Base-by-base conservation (phyloP, 1,284 basidiomycete genomes). In the Porodaedalea pini region DNA sequence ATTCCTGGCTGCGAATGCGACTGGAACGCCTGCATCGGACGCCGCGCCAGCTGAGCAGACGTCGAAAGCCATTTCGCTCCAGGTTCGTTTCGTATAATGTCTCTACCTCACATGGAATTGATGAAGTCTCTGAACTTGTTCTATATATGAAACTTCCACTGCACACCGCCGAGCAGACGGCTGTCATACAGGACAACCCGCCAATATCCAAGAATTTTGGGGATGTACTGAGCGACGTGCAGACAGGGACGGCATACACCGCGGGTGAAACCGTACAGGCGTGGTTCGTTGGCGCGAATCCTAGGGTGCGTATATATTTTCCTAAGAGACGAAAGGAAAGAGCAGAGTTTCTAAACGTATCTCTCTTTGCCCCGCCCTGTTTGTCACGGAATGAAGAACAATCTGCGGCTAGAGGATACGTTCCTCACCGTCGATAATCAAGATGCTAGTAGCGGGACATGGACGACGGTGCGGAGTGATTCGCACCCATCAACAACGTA, bases 401-500 rank as follows among this genome's bases (percentile, higher is more conserved):
- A 92, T 66, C 77, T 91, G 27, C 80, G 83, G 15, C 75, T 92
- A 8, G 89, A 91, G 66, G 76, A 75, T 29, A 90, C 88, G 0
- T 92, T 88, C 76, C 73, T 92, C 51, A 81, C 77, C 5, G 78
- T 92, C 36, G 86, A 91, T 62, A 78, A 75, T 48, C 71, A 77
- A 23, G 69, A 75, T 5, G 67, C 73, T n/a, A 34, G 15, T n/a
- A 61, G 60, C 27, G 78, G 76, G 8, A 66, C 72, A 49, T 92
- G 88, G 88, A 71, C 61, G 54, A 67, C 77, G 0, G 80, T 86
- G 49, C 75, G 83, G 44, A 85, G 87, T 2, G 90, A 93, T 69
- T 90, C 88, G 11, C 90, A 92, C 68, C 87, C 88, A 29, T 90
- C 88, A 6, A 92, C 90, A 1, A 78, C 76, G 19, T 90, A 81